Evolutionary conservation across 1,284 basidiomycete genomes (phyloP).

Genomic region (Salmacisia buchloeana): DNA sequence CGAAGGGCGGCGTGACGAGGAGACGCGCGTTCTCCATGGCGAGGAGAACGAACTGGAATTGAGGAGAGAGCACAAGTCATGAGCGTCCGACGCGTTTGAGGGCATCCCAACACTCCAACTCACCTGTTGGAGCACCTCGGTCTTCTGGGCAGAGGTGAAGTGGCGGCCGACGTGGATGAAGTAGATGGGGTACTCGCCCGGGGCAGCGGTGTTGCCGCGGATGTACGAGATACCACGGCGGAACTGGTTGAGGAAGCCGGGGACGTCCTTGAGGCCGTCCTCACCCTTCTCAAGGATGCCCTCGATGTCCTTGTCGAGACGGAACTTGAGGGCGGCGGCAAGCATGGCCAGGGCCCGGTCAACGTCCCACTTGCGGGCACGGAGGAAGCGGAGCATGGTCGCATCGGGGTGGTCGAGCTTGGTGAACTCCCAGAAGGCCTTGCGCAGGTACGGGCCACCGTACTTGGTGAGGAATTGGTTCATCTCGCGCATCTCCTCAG

Average conservation of each 20-base stretch:
- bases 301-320: slow-evolving; percentile 46
- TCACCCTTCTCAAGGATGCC: slow-evolving; percentile 48
- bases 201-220: slow-evolving; percentile 42
- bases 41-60: slow-evolving; percentile 37
- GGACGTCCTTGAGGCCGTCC: slow-evolving; percentile 46
- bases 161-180: slow-evolving; percentile 50
- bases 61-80: neutral
- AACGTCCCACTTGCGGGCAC: slow-evolving; percentile 50
- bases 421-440: slow-evolving; percentile 41
- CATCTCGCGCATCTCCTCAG: slow-evolving; percentile 39
- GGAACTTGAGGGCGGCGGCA: slow-evolving; percentile 49
- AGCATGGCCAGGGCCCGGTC: slow-evolving; percentile 50
- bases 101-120: no score
- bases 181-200: slow-evolving; percentile 47
- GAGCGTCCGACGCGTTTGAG: no score
- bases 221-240: slow-evolving; percentile 50
- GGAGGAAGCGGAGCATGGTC: slow-evolving; percentile 47
- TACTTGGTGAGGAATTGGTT: slow-evolving; percentile 46
- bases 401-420: slow-evolving; percentile 44
- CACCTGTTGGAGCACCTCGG: slow-evolving; percentile 41
- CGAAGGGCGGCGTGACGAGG: slow-evolving; percentile 45
- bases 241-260: slow-evolving; percentile 50
- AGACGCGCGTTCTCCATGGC: slow-evolving; percentile 46
- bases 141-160: slow-evolving; percentile 48
- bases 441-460: slow-evolving; percentile 42